Evolutionary conservation across 257 asterid genomes (phyloP).

Genomic region (Rhazya stricta): DNA sequence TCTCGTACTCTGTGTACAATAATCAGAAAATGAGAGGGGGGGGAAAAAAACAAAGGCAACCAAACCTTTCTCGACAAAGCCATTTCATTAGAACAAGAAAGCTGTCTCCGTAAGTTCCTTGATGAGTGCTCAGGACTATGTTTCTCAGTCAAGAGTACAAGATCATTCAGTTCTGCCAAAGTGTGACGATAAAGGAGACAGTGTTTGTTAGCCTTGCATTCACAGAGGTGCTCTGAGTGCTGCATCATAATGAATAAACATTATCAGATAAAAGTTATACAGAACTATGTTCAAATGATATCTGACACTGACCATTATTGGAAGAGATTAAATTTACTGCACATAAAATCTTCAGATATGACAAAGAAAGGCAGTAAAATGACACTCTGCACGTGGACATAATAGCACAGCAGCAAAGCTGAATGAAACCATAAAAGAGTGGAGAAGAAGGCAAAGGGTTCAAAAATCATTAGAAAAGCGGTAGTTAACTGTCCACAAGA

Average conservation of each 20-base stretch:
- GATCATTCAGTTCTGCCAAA: constrained; percentile 65
- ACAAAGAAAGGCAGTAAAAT: constrained; percentile 2
- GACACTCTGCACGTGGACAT: background rate
- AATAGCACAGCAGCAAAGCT: background rate
- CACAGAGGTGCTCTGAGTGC: constrained; percentile 96
- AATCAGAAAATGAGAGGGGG: background rate
- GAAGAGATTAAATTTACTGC: background rate
- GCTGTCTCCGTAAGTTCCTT: constrained; percentile 32
- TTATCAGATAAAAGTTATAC: background rate
- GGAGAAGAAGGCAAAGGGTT: background rate
- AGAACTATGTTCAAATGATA: constrained; percentile 14
- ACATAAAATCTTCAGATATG: constrained; percentile 10
- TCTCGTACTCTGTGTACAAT: too few species aligned
- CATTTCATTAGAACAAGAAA: constrained; percentile 31
- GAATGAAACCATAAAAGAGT: background rate
- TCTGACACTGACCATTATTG: constrained; percentile 2
- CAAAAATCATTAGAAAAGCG: background rate
- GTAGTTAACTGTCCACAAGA: background rate
- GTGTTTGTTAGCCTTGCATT: constrained; percentile 70
- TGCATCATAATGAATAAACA: constrained; percentile 33
- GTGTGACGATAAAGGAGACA: constrained; percentile 75
- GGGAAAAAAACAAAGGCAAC: background rate
- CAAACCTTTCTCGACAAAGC: constrained; percentile 67
- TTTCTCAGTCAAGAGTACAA: constrained; percentile 49
- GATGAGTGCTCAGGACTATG: constrained; percentile 34